Percentiles rank a stretch among this genome's conserved stretches.
phyloP scores from a whole-genome alignment of 2,329 filamentous ascomycete genomes.

The Mariannaea sp. region DNA sequence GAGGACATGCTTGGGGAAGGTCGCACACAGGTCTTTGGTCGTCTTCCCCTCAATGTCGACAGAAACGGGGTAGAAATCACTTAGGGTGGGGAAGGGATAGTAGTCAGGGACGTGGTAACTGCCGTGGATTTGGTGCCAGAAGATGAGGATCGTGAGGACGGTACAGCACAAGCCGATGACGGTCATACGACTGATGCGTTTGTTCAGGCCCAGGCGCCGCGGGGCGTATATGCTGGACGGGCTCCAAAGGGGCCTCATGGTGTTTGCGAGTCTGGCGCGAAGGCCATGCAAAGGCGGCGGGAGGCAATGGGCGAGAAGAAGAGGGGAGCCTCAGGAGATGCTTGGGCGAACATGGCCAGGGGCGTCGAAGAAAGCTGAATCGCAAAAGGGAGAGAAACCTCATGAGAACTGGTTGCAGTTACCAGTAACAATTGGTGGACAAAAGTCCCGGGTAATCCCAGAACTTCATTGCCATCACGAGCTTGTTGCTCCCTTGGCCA shows the following conservation, averaged over 20 bases:
- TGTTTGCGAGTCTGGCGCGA: constrained; percentile 33
- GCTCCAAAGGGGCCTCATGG: constrained; percentile 35
- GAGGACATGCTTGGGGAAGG: constrained; percentile 41
- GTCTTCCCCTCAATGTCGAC: constrained; percentile 35
- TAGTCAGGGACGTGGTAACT: constrained; percentile 34
- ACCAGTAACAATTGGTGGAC: too few relatives aligned
- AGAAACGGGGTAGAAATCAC: constrained; percentile 39
- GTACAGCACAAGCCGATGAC: constrained; percentile 31
- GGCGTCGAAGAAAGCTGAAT: not conserved
- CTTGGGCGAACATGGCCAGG: constrained; percentile 8
- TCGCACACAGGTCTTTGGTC: constrained; percentile 38
- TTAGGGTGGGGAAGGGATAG: constrained; percentile 39
- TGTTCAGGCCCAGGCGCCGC: constrained; percentile 39
- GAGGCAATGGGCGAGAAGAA: not conserved
- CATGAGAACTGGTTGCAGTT: too few relatives aligned
- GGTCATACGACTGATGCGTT: constrained; percentile 40
- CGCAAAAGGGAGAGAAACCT: constrained; percentile 7
- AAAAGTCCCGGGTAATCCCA: too few relatives aligned
- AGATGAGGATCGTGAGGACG: constrained; percentile 32
- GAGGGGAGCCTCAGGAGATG: constrained; percentile 9
- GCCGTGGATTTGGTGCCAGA: constrained; percentile 34
- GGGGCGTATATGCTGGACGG: constrained; percentile 29
- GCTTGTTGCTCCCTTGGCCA: too few relatives aligned
- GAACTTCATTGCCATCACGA: too few relatives aligned
- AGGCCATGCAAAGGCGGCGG: constrained; percentile 14